A percentile compares a stretch with the other conserved stretches of the same genome.
Conservation (phyloP, 148 eudicot genomes). For the Cornus kousa region DNA sequence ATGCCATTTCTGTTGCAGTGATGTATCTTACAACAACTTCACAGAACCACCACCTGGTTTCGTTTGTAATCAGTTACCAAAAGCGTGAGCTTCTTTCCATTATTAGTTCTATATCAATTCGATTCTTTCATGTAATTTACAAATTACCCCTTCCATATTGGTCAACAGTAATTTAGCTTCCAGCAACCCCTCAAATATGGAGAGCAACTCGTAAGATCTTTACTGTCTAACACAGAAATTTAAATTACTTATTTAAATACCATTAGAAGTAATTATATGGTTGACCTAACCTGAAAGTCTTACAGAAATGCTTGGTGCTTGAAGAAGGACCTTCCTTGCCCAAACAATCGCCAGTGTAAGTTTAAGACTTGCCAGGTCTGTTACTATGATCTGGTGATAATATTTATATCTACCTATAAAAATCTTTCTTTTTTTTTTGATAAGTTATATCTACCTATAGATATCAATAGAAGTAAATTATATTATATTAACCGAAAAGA, state of each 20-base stretch:
- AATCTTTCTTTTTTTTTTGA: too few species aligned
- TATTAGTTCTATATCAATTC: neutral
- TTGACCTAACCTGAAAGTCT: neutral
- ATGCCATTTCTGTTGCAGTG: slow-evolving; percentile 28
- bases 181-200: slow-evolving; percentile 32
- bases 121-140: neutral
- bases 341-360: too few species aligned
- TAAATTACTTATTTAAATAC: neutral
- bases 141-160: neutral
- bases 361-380: too few species aligned
- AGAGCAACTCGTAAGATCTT: slow-evolving; percentile 6
- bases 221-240: neutral
- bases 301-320: slow-evolving; percentile 54
- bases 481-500: too few species aligned
- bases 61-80: slow-evolving; percentile 41
- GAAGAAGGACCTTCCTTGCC: too few species aligned
- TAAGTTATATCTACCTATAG: neutral
- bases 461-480: neutral
- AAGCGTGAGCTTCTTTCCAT: slow-evolving; percentile 40
- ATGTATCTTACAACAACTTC: slow-evolving; percentile 74
- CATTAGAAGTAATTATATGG: too few species aligned
- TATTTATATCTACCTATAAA: neutral
- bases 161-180: slow-evolving; percentile 59
- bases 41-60: slow-evolving; percentile 20
- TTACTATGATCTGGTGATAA: neutral